Base-by-base conservation (phyloP, 495 filamentous ascomycete genomes). In the Aspergillus funiculosus region DNA sequence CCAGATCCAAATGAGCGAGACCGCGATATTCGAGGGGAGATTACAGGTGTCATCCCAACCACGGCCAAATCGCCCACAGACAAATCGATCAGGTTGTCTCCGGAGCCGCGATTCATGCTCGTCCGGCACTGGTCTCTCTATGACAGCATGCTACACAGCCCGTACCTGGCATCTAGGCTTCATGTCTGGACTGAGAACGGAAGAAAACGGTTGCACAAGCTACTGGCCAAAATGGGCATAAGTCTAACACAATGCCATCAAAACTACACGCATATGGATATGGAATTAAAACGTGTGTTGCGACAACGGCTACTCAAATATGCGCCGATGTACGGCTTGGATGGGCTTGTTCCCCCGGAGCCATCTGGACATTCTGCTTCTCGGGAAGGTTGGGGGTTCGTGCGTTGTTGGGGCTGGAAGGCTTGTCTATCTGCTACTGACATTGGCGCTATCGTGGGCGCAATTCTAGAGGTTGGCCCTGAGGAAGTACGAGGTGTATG, bases 181-280 rank as follows among this genome's bases (percentile, higher is more conserved):
- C 89, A 92, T 60, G 89, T 95, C 17, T 98, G 94, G 94, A 94
- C 81, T 47, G 92, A 96, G 31, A 75, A 72, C 28, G 92, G 92
- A 13, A 72, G 85, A 17, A 94, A 95, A 61, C 79, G 91, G 28
- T 71, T 98, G n/a, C 88, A 97, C 64, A 96, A 95, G 59, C 74
- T 98, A 1, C 74, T 98, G 8, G 92, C 92, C 25, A 98, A 96
- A 63, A 98, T 98, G 94, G 92, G 92, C 18, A 87, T 98, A 53
- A 90, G 85, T 62, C 71, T 97, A 22, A 85, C 79, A 14, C 91
- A 97, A 71, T 95, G 89, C 67, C 88, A 87, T 51, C 90, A 96
- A 61, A 90, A 78, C 57, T 98, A 98, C 61, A 86, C 89, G 2
- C 92, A 98, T 64, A 95, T 98, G 89, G 94, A 98, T 60, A 91